These are phyloP conservation scores for Spathaspora girioi DNA, from an alignment of 805 yeast species.

Conservation along the genomic window DNA sequence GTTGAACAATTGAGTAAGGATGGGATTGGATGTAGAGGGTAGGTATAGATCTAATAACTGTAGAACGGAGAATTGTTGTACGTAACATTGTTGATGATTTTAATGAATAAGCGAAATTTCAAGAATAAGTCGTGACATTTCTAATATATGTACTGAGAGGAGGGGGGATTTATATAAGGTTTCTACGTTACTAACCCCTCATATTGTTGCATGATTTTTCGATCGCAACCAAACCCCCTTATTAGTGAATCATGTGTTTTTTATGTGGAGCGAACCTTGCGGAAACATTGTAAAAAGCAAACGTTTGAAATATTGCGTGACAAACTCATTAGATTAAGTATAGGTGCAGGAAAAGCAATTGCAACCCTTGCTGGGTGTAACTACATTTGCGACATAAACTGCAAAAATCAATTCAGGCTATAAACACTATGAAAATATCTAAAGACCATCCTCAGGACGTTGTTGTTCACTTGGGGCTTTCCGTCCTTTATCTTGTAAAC, in stretches of 20 bases:
- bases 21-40: neutral
- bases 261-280: neutral
- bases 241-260: neutral
- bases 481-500: constrained; percentile 42
- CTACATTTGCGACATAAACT: too few species aligned
- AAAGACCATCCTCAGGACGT: constrained; percentile 45
- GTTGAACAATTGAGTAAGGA: constrained; percentile 3
- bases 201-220: neutral
- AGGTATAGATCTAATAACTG: neutral
- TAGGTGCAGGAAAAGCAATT: too few species aligned
- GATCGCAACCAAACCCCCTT: neutral
- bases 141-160: too few species aligned
- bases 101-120: neutral
- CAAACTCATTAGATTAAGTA: neutral
- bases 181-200: neutral
- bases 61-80: constrained; percentile 1
- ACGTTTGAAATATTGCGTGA: neutral
- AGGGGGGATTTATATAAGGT: neutral
- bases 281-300: neutral
- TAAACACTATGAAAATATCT: constrained; percentile 4
- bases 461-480: constrained; percentile 41
- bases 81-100: constrained; percentile 3
- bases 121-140: neutral
- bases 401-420: neutral
- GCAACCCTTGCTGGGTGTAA: too few species aligned